Percentiles rank a stretch among this genome's conserved stretches.
Evolutionary conservation across 345 rosid species (phyloP).

Genomic region (Iberis pinnata): DNA sequence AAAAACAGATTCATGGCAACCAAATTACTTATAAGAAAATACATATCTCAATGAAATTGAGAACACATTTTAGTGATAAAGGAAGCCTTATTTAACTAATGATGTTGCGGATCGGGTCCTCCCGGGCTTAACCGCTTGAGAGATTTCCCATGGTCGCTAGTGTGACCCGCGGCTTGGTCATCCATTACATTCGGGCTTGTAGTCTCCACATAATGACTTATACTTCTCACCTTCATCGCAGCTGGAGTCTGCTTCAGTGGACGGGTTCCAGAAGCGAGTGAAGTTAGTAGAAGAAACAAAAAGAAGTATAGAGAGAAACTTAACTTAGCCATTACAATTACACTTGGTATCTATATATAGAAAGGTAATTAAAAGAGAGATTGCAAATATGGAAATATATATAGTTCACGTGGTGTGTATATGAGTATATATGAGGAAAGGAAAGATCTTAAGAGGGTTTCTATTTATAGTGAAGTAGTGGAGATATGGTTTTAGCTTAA

Average conservation of each 20-base stretch:
- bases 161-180: slow-evolving; percentile 15
- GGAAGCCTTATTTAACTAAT: slow-evolving; percentile 28
- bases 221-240: slow-evolving; percentile 17
- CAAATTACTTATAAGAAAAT: slow-evolving; percentile 21
- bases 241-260: slow-evolving; percentile 10
- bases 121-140: slow-evolving; percentile 37
- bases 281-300: slow-evolving; percentile 27
- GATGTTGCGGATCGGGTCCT: slow-evolving; percentile 45
- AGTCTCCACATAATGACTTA: slow-evolving; percentile 19
- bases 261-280: slow-evolving; percentile 19
- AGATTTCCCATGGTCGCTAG: slow-evolving; percentile 11
- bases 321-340: slow-evolving; percentile 24
- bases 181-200: slow-evolving; percentile 2
- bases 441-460: slow-evolving; percentile 18
- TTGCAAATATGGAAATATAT: neutral
- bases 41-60: slow-evolving; percentile 9
- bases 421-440: slow-evolving; percentile 24
- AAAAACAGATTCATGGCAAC: slow-evolving; percentile 15
- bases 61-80: slow-evolving; percentile 16
- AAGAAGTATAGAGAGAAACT: slow-evolving; percentile 16
- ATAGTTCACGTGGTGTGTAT: slow-evolving; percentile 12
- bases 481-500: slow-evolving; percentile 10
- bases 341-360: too few species aligned
- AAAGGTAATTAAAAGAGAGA: neutral
- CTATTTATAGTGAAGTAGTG: slow-evolving; percentile 29